Percentiles rank a stretch among this genome's conserved stretches.
phyloP scores from a whole-genome alignment of 352 stramenopile species.

The Phytophthora foliorum region DNA sequence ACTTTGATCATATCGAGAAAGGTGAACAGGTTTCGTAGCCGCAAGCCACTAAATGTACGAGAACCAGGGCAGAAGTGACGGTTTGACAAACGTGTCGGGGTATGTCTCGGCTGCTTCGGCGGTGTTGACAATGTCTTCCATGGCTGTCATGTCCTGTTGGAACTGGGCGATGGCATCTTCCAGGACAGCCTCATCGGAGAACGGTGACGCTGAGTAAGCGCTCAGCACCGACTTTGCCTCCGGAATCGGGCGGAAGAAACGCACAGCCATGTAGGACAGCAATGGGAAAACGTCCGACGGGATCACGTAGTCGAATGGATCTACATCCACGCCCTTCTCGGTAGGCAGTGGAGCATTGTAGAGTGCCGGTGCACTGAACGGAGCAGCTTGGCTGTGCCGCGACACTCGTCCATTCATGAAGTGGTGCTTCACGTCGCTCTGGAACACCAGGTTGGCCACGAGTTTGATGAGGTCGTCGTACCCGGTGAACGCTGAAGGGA shows the following conservation, averaged over 20 bases:
- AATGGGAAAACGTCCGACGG: slow-evolving; percentile 43
- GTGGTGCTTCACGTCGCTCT: slow-evolving; percentile 46
- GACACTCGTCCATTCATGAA: slow-evolving; percentile 47
- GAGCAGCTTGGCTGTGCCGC: slow-evolving; percentile 42
- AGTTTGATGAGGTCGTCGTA: slow-evolving; percentile 36
- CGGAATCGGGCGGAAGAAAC: slow-evolving; percentile 35
- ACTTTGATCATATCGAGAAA: neutral
- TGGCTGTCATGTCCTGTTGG: slow-evolving; percentile 21
- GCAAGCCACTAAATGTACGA: slow-evolving; percentile 32
- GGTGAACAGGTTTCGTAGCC: no score
- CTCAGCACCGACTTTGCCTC: slow-evolving; percentile 22
- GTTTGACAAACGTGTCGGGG: slow-evolving; percentile 53
- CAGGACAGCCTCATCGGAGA: slow-evolving; percentile 29
- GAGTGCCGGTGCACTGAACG: slow-evolving; percentile 36
- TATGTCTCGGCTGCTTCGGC: slow-evolving; percentile 91
- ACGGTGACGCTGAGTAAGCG: slow-evolving; percentile 30
- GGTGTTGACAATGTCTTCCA: slow-evolving; percentile 49
- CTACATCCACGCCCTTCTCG: slow-evolving; percentile 26
- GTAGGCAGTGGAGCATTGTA: slow-evolving; percentile 42
- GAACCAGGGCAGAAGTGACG: slow-evolving; percentile 38
- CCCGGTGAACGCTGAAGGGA: slow-evolving; percentile 28
- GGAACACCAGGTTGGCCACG: slow-evolving; percentile 46
- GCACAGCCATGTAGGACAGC: slow-evolving; percentile 30
- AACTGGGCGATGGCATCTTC: slow-evolving; percentile 31
- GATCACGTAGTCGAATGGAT: slow-evolving; percentile 53